Evolutionary conservation across 306 rosid genomes (phyloP), one percentile per base, ranked within the genome.

Genomic region (Cucumis melo): DNA sequence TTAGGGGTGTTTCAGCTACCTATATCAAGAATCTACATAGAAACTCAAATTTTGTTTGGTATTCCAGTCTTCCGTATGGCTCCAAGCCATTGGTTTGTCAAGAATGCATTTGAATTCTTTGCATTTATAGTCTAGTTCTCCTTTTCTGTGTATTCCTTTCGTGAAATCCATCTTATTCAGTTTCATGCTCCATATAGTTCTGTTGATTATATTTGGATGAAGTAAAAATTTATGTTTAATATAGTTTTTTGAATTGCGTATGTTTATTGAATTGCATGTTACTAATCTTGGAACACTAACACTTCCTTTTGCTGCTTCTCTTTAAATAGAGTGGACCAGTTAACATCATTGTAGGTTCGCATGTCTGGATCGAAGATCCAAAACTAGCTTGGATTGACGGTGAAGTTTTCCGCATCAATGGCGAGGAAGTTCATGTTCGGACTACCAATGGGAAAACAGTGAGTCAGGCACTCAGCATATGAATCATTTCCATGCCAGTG

Each of bases 281-380:
- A 59, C 34, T 56, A 8, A n/a, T 21, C 19, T 62, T 42, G 11
- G 53, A 42, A 76, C 51, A 8, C 48, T 76, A 39, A 20, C 57
- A 27, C 46, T 70, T 36, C 41, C 5, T 63, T 79, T 54, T 13
- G 55, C 76, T 72, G 41, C 72, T 72, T 39, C 79, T 73, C 76
- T 77, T 70, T 83, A 83, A 85, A 84, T 91, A 95, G 99, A 89
- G 96, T 88, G 91, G 88, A 65, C 93, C 98, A 36, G 99, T 92
- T 71, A 92, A 95, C 82, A 92, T 95, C 58, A 91, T 95, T 83
- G 99, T 89, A 66, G 99, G 98, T 65, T 90, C 99, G 82, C 99
- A 95, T 85, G 98, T 92, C 75, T 95, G 99, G 99, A 91, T 86
- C 84, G 99, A 92, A 88, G 99, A 95, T 87, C 89, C 91, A 79